Evolutionary conservation across 2,329 filamentous ascomycete genomes (phyloP).

Genomic region (Botryosphaeria agaves): DNA sequence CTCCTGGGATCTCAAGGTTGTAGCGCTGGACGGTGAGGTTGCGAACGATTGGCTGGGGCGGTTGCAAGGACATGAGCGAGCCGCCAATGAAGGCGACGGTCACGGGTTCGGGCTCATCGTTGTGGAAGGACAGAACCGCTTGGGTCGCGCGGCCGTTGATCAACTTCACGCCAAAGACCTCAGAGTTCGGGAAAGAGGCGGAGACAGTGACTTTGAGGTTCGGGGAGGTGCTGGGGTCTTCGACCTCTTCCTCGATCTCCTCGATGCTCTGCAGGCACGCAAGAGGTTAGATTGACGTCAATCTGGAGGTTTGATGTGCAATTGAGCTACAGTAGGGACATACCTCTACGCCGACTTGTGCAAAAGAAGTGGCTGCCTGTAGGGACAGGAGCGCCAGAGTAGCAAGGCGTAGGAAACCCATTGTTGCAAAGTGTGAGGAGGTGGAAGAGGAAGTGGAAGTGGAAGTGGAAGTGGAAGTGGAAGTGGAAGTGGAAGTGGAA

Average conservation of each 20-base stretch:
- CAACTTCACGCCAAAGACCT: slow-evolving; percentile 89
- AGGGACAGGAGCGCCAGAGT: slow-evolving; percentile 55
- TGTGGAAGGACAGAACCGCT: slow-evolving; percentile 66
- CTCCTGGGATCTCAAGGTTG: slow-evolving; percentile 54
- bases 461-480: too few relatives aligned
- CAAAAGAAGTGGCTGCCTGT: slow-evolving; percentile 46
- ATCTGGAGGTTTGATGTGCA: too few relatives aligned
- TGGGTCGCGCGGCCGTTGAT: slow-evolving; percentile 81
- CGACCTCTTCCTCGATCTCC: slow-evolving; percentile 43
- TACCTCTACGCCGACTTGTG: slow-evolving; percentile 40
- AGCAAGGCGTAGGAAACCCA: slow-evolving; percentile 60
- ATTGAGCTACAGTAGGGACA: slow-evolving; percentile 7
- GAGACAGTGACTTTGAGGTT: slow-evolving; percentile 37
- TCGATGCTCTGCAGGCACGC: too few relatives aligned
- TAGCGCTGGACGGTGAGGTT: slow-evolving; percentile 73
- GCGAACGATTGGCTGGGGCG: slow-evolving; percentile 45
- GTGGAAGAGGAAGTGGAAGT: too few relatives aligned
- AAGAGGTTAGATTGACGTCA: too few relatives aligned
- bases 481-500: too few relatives aligned
- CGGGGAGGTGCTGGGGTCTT: slow-evolving; percentile 45
- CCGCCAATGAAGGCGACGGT: slow-evolving; percentile 62
- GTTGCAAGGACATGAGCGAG: slow-evolving; percentile 41
- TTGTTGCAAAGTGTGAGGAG: slow-evolving; percentile 25
- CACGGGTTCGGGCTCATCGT: slow-evolving; percentile 64
- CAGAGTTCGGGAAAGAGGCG: slow-evolving; percentile 44